Base-by-base conservation (phyloP, 352 stramenopile species). In the Phytopythium sindhum region DNA sequence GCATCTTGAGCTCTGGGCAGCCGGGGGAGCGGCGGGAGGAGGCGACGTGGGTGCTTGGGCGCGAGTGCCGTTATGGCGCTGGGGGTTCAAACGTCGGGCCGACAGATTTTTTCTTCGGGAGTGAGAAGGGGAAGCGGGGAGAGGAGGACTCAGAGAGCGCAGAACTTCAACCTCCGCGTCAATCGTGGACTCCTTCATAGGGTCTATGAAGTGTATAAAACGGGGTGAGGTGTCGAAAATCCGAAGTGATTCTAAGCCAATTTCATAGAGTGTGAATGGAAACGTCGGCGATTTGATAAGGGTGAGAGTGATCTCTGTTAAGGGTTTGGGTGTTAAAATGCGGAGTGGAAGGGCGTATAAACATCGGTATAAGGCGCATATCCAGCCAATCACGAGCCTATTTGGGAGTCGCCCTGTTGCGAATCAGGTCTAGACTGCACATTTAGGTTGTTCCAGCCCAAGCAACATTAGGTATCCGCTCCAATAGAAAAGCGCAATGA, bases 101-200 rank as follows among this genome's bases (percentile, higher is more conserved):
- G 47, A 26, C 24, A 17, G 47, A n/a, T 54, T 54, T 54, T 55
- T 39, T 37, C 17, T 55, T 21, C 24, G 28, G 39, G 48, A 52
- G 45, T 55, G 48, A 55, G 48, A 55, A 55, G 48, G 48, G 48
- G 44, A 51, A 51, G 21, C 6, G 44, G 39, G 39, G 45, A 52
- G 45, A 52, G 45, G 45, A 9, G 42, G n/a, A 2, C 24, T 26
- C 42, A 6, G 3, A 12, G 33, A 7, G 4, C 2, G 28, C 26
- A 11, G 14, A 55, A 55, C 48, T 55, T 55, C 48, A 55, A 55
- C 14, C 48, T 55, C 17, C 17, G 17, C 12, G 48, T 55, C 48
- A 24, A 17, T 7, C 3, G 8, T 3, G 26, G 15, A n/a, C 5
- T 37, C 48, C 48, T 55, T 24, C 14, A 37, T 55, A 54, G 4